A percentile compares a stretch with the other conserved stretches of the same genome.
phyloP scores from a whole-genome alignment of 148 eudicot genomes.

The Vaccinium vitisidaea region DNA sequence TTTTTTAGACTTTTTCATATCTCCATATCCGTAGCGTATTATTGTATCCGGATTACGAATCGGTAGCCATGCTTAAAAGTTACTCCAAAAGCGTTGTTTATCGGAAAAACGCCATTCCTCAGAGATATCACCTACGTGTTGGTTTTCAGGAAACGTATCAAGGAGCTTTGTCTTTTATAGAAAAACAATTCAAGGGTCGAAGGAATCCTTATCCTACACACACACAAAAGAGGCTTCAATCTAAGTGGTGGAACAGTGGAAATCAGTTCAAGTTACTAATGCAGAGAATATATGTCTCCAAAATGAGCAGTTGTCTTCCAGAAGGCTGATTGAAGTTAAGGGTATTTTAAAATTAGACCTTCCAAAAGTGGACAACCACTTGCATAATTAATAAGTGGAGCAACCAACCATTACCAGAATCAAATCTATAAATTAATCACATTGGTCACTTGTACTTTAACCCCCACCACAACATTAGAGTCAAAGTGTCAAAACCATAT shows the following conservation, averaged over 20 bases:
- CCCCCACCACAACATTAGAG: constrained; percentile 5
- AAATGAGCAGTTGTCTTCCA: neutral
- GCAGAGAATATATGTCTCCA: neutral
- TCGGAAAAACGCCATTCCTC: neutral
- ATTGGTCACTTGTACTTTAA: constrained; percentile 9
- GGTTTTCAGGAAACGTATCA: neutral
- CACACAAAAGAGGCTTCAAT: neutral
- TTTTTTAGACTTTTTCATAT: neutral
- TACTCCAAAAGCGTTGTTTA: neutral
- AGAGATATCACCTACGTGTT: neutral
- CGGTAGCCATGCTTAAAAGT: neutral
- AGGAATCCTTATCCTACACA: neutral
- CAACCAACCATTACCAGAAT: neutral
- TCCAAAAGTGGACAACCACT: neutral
- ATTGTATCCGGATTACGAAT: neutral
- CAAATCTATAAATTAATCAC: neutral
- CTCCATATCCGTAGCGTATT: neutral
- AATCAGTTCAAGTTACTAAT: neutral
- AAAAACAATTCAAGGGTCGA: neutral
- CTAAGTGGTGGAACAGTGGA: neutral
- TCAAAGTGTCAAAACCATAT: neutral
- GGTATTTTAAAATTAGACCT: neutral
- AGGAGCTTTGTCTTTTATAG: neutral
- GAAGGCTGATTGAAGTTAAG: neutral
- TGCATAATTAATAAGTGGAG: neutral